Evolutionary conservation across 768 basidiomycete species (phyloP), one percentile per base, ranked within the genome.

Genomic region (Russula griseocarnosa): DNA sequence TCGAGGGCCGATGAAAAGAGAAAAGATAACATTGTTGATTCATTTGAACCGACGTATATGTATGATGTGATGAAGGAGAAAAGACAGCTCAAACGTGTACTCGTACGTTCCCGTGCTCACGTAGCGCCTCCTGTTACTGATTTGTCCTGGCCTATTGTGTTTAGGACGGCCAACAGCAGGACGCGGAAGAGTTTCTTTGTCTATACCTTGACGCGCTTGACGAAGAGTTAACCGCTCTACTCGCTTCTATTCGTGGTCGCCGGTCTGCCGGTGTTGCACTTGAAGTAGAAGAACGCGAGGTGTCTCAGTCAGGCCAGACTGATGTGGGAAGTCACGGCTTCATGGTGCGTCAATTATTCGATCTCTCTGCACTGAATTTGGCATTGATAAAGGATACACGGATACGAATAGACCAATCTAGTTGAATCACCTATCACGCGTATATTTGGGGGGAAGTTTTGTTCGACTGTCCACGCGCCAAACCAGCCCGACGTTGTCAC

Each of bases 51-150:
- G 8, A 32, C 32, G 32, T 32, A 32, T 7, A 32, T 32, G 32
- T 32, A 6, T 32, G 32, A 32, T 32, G 32, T 7, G 32, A 32
- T 32, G 32, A 92, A 91, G 76, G 86, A 87, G 76, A 93, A 94
- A 79, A 92, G 92, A 75, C 81, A 90, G 67, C 98, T 98, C 71
- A 94, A 95, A 70, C 84, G 81, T 51, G 96, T 98, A 93, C 78
- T 88, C 75, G 91, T 92, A 67, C 70, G 86, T 82, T 47, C 24
- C 9, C 13, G 32, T 10, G 11, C 16, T 36, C 10, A 10, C 16
- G 16, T n/a, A 1, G 16, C 9, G 32, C 22, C 13, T 7, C 3
- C 1, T 26, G 1, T 58, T 51, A 13, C 50, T 52, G 8, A 58
- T 36, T 16, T 16, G 24, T 28, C 30, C 63, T 32, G 57, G 69